Evolutionary conservation across 1,139 yeast species (phyloP), one percentile per base, ranked within the genome.

Genomic region (Saccharomyces hybrid): DNA sequence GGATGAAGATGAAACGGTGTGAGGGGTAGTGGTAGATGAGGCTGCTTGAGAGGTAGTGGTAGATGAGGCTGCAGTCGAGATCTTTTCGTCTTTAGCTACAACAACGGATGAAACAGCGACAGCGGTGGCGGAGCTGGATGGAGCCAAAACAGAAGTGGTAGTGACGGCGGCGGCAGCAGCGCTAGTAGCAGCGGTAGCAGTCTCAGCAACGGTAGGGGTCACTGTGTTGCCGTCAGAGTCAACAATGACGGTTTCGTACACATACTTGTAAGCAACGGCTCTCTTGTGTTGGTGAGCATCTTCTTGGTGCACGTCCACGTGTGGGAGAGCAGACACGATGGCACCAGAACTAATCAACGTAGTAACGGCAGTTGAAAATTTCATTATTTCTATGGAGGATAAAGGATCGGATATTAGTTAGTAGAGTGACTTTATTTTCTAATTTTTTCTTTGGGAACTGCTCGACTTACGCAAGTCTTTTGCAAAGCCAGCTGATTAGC

Each of bases 261-360:
- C 91, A 71, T 85, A 84, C 70, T 87, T 88, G 64, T 86, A 82
- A 55, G 88, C 95, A 61, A 85, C 82, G 51, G 88, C 88, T 74
- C 90, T 81, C 74, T 83, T 84, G 64, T 78, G 81, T 70, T 84
- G 86, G 73, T 86, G 95, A 42, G 56, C 56, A 46, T 66, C 67
- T 29, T 59, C 66, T 49, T 64, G 61, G 49, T 64, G 57, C 14
- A 55, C 61, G 27, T 58, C 62, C 44, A 53, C 56, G 53, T 64
- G 66, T 50, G 67, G 68, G 51, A 61, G 58, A 20, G 64, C 65
- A 34, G 56, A 51, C 29, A 54, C 59, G 23, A 58, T 41, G 34
- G 59, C 53, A 29, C 57, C 57, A 46, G 58, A 52, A 28, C 38
- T 32, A 6, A 32, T 32, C 38, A 32, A 32, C 38, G 38, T 32